These are phyloP conservation scores for Starmerella tilneyi DNA, from an alignment of 805 yeast species.

Conservation along the genomic window DNA sequence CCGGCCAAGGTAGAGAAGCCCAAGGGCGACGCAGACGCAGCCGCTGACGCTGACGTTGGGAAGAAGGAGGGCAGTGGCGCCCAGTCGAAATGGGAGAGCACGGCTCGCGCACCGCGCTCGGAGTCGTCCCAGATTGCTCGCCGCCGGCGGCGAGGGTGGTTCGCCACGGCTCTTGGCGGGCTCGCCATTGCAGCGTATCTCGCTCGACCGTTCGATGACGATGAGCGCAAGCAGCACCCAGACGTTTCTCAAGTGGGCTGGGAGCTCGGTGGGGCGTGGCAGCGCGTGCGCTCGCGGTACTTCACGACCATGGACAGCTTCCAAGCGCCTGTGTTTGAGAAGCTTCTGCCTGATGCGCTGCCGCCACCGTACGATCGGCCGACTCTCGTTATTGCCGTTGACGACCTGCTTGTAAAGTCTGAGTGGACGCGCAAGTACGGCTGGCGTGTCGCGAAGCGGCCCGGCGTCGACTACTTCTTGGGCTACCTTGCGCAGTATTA, in stretches of 20 bases:
- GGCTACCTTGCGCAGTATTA: slow-evolving; percentile 92
- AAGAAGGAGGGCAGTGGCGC: slow-evolving; percentile 15
- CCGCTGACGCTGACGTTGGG: slow-evolving; percentile 17
- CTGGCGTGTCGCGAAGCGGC: slow-evolving; percentile 98
- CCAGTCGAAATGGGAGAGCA: slow-evolving; percentile 44
- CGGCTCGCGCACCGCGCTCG: slow-evolving; percentile 33
- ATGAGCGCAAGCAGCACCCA: slow-evolving; percentile 51
- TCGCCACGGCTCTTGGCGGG: slow-evolving; percentile 31
- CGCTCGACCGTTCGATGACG: slow-evolving; percentile 77
- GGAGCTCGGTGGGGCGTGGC: slow-evolving; percentile 48
- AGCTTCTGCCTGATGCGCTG: slow-evolving; percentile 87
- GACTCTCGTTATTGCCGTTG: slow-evolving; percentile 79
- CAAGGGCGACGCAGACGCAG: slow-evolving; percentile 9
- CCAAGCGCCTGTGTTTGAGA: slow-evolving; percentile 88
- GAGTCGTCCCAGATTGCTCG: slow-evolving; percentile 37
- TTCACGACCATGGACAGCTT: slow-evolving; percentile 69
- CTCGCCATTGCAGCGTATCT: slow-evolving; percentile 55
- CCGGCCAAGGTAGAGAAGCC: slow-evolving; percentile 31
- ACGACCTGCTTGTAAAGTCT: slow-evolving; percentile 81
- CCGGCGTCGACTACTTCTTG: slow-evolving; percentile 92
- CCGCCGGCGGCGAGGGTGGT: slow-evolving; percentile 63
- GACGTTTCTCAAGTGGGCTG: slow-evolving; percentile 57
- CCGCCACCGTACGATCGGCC: slow-evolving; percentile 88
- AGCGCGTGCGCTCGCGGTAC: slow-evolving; percentile 61
- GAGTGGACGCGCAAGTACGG: slow-evolving; percentile 88